These are phyloP conservation scores for Westerdykella aurantiaca DNA, from an alignment of 2,329 filamentous ascomycete species.

Conservation along the genomic window DNA sequence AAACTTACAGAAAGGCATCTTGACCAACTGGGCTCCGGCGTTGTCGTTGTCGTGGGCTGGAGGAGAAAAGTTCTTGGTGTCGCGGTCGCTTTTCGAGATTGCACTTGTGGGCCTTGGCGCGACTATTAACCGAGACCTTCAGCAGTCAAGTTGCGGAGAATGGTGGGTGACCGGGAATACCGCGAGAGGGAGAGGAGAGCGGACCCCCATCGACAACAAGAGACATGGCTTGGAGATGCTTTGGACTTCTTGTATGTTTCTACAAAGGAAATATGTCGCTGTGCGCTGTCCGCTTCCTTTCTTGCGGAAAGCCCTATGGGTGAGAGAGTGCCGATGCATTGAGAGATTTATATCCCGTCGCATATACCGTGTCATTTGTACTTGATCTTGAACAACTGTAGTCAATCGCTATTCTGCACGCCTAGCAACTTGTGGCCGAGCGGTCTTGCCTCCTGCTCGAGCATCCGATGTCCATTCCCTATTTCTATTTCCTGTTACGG, in stretches of 20 bases:
- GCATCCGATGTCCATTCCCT: not conserved
- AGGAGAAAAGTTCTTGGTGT: conserved; percentile 19
- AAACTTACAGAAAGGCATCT: conserved; percentile 47
- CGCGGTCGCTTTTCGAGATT: conserved; percentile 3
- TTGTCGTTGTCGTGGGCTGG: conserved; percentile 22
- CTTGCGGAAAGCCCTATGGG: too few species aligned
- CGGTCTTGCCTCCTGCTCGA: too few species aligned
- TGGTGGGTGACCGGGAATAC: conserved; percentile 20
- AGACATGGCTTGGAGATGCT: not conserved
- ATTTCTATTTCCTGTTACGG: not conserved
- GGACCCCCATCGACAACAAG: not conserved
- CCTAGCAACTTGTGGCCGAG: too few species aligned
- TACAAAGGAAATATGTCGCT: too few species aligned
- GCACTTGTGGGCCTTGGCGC: conserved; percentile 5
- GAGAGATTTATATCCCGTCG: too few species aligned
- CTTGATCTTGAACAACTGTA: too few species aligned
- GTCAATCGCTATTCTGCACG: too few species aligned
- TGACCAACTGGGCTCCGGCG: conserved; percentile 24
- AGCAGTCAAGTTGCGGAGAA: conserved; percentile 1
- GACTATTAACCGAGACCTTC: too few species aligned
- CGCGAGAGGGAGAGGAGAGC: not conserved
- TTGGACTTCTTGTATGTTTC: too few species aligned
- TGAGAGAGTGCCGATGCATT: too few species aligned
- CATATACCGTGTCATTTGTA: too few species aligned
- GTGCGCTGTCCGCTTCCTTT: too few species aligned